These are phyloP conservation scores for Raffaelea deltoideospora DNA, from an alignment of 2,329 filamentous ascomycete genomes.

Conservation along the genomic window DNA sequence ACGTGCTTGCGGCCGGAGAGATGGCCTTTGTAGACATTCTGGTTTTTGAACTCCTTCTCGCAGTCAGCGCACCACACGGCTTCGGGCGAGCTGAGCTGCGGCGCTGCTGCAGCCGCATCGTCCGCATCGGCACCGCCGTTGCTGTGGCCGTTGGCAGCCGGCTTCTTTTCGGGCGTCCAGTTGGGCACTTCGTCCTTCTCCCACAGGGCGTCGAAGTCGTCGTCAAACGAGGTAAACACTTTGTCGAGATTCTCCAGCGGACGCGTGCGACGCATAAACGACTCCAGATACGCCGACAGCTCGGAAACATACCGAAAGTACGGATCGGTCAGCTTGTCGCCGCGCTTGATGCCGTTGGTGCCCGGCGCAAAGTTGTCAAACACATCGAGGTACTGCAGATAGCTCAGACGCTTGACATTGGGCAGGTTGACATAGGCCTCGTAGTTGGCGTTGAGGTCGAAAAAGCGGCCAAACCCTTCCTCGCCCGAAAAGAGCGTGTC, in stretches of 20 bases:
- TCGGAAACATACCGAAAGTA: constrained; percentile 84
- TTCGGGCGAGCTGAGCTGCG: constrained; percentile 27
- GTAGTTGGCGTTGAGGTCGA: constrained; percentile 73
- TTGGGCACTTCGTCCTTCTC: constrained; percentile 61
- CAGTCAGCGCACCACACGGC: constrained; percentile 84
- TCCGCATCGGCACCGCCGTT: not conserved
- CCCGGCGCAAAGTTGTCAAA: constrained; percentile 79
- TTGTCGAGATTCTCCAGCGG: constrained; percentile 78
- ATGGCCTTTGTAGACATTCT: constrained; percentile 86
- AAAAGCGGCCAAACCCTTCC: constrained; percentile 82
- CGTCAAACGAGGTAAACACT: constrained; percentile 59
- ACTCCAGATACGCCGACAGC: constrained; percentile 70
- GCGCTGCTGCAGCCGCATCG: no score
- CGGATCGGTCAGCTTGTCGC: constrained; percentile 78
- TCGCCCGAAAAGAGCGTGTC: constrained; percentile 93
- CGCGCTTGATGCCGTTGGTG: constrained; percentile 56
- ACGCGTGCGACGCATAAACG: constrained; percentile 69
- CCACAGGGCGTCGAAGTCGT: constrained; percentile 77
- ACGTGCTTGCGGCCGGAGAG: constrained; percentile 85
- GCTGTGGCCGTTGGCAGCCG: constrained; percentile 14
- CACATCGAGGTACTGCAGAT: constrained; percentile 81
- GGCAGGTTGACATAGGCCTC: constrained; percentile 85
- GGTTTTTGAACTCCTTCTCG: constrained; percentile 88
- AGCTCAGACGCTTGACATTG: constrained; percentile 69
- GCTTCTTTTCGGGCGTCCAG: constrained; percentile 53